phyloP scores from a whole-genome alignment of 2,329 filamentous ascomycete genomes.

The Gnomoniopsis smithogilvyi region DNA sequence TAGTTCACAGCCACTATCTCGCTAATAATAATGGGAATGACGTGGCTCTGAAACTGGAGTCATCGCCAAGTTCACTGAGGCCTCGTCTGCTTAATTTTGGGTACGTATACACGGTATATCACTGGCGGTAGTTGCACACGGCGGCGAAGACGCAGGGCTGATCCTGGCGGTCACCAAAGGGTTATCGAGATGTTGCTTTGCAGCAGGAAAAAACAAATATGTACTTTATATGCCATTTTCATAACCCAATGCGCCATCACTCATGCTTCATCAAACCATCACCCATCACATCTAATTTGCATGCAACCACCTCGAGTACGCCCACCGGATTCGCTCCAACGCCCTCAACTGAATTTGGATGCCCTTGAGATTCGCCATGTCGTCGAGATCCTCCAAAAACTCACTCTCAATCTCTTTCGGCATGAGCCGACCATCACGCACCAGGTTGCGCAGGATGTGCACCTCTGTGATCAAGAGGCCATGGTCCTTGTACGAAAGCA shows the following conservation, averaged over 20 bases:
- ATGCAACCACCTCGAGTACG: constrained; percentile 74
- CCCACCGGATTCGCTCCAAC: constrained; percentile 83
- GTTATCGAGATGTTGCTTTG: too few species aligned
- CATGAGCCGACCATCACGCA: constrained; percentile 54
- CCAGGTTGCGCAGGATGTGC: constrained; percentile 72
- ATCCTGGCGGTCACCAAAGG: too few species aligned
- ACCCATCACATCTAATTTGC: not conserved
- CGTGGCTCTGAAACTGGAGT: not conserved
- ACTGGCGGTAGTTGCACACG: too few species aligned
- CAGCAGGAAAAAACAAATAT: not conserved
- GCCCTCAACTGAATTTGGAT: constrained; percentile 76
- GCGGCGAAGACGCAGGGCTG: too few species aligned
- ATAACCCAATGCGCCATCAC: not conserved
- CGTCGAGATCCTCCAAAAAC: constrained; percentile 83
- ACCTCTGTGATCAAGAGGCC: constrained; percentile 87
- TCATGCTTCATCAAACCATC: not conserved
- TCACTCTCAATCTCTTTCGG: constrained; percentile 75
- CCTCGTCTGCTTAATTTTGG: not conserved
- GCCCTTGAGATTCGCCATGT: constrained; percentile 79
- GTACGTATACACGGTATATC: not conserved
- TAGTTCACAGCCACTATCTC: not conserved
- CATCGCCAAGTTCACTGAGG: not conserved
- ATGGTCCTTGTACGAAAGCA: constrained; percentile 88
- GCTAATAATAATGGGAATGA: not conserved
- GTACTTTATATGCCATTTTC: not conserved